Evolutionary conservation across 2,329 filamentous ascomycete species (phyloP), one percentile per base, ranked within the genome.

Genomic region (Apiospora aurea): DNA sequence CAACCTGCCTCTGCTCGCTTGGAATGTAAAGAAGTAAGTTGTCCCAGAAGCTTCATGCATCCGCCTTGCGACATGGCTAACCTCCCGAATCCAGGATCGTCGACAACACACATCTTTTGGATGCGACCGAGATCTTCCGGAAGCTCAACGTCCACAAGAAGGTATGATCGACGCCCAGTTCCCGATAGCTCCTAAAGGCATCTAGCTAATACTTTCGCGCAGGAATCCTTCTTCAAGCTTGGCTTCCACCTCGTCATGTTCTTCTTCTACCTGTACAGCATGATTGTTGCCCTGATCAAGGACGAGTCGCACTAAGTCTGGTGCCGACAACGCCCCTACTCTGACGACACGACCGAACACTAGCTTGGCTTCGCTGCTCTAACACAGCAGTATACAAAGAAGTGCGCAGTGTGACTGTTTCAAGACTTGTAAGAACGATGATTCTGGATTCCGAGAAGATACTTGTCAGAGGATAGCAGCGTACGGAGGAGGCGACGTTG

Each of bases 211-310:
- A 41, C 21, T 8, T 16, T 8, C 3, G 57, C 61, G 24, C 76
- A 97, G 95, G 96, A 99, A 90, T 98, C 96, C 0, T 99, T 99
- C 84, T 92, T 96, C 87, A 99, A 99, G 87, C 94, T 99, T 61
- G 96, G 96, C 71, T 99, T 99, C 89, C 96, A 99, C 85, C 88
- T 99, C 73, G 84, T 99, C 86, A 98, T 99, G 95, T 99, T 99
- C 90, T 99, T 99, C 91, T 99, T 98, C 90, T 99, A 99, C 87
- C 93, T 99, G 72, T 97, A 97, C 90, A 97, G 94, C 92, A 97
- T 96, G 94, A 96, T 96, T 78, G 96, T 98, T 75, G 96, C 96
- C 76, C 89, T 99, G 75, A 99, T 99, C 87, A 92, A 93, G 81
- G 96, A 98, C 84, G 96, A 99, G 86, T 90, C 93, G 73, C 90